Evolutionary conservation across 73 alveolate genomes (phyloP).

Genomic region (Paramecium octaurelia): DNA sequence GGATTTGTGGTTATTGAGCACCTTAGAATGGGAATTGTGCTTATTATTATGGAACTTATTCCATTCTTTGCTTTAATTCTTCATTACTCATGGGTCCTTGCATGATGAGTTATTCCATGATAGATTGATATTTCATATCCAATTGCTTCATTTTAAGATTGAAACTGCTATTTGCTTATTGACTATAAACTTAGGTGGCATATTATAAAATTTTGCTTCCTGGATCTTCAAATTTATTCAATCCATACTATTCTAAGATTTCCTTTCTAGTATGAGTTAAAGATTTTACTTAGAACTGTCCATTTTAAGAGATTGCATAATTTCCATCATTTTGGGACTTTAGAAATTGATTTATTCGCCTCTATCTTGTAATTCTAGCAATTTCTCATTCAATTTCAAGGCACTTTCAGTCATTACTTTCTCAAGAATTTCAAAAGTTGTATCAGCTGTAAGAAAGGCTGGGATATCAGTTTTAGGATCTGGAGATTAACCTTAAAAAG

Average conservation of each 20-base stretch:
- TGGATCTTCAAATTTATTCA: constrained; percentile 32
- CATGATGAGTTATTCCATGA: constrained; percentile 14
- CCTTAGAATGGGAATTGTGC: neutral
- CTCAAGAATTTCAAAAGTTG: constrained; percentile 28
- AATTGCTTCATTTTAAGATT: neutral
- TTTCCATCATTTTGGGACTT: constrained; percentile 48
- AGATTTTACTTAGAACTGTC: constrained; percentile 16
- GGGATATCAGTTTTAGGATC: constrained; percentile 36
- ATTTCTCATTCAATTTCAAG: constrained; percentile 16
- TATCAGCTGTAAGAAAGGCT: constrained; percentile 1
- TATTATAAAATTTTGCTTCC: constrained; percentile 23
- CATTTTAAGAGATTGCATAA: constrained; percentile 33
- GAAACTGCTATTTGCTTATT: neutral
- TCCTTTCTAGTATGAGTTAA: neutral
- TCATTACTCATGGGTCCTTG: constrained; percentile 37
- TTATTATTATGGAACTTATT: neutral
- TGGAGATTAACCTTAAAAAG: constrained; percentile 6
- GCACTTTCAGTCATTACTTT: constrained; percentile 43
- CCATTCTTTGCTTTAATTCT: constrained; percentile 10
- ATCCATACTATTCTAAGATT: neutral
- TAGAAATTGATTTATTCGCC: constrained; percentile 8
- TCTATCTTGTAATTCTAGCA: constrained; percentile 32
- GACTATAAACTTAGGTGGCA: constrained; percentile 15
- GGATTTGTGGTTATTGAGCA: neutral
- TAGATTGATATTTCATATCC: constrained; percentile 11